Conservation (phyloP, 1,139 yeast species). For the Candida albicans region DNA sequence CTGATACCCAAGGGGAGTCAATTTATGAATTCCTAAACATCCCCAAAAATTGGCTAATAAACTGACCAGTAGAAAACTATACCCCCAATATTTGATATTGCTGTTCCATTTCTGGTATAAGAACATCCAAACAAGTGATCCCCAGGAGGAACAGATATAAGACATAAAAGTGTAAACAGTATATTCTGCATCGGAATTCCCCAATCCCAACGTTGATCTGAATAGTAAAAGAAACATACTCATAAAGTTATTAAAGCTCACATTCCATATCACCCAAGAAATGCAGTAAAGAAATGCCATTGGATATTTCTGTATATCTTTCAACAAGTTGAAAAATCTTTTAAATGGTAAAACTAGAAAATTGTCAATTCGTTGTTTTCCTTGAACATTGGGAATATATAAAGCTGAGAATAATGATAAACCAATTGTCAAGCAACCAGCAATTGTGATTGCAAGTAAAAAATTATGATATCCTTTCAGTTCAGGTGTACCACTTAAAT, state of each 20-base stretch:
- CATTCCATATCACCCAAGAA: constrained; percentile 49
- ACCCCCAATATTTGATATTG: constrained; percentile 38
- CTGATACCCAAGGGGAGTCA: constrained; percentile 37
- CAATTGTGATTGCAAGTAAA: constrained; percentile 41
- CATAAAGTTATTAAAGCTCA: constrained; percentile 37
- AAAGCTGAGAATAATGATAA: constrained; percentile 28
- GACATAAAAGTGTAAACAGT: constrained; percentile 44
- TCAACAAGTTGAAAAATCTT: constrained; percentile 26
- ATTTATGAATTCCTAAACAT: constrained; percentile 33
- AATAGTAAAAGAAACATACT: constrained; percentile 40
- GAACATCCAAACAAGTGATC: constrained; percentile 42
- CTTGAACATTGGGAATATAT: constrained; percentile 35
- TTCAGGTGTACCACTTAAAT: constrained; percentile 27
- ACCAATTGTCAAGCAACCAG: constrained; percentile 37
- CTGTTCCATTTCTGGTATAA: constrained; percentile 27
- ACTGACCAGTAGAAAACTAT: constrained; percentile 30
- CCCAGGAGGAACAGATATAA: constrained; percentile 34
- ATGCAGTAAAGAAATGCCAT: constrained; percentile 40
- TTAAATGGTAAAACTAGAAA: constrained; percentile 25
- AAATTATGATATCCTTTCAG: constrained; percentile 36
- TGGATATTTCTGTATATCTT: constrained; percentile 31
- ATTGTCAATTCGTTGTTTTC: constrained; percentile 28
- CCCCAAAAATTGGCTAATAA: constrained; percentile 45
- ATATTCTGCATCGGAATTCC: constrained; percentile 40
- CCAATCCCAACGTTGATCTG: constrained; percentile 43